Evolutionary conservation across 306 rosid genomes (phyloP), one percentile per base, ranked within the genome.

Genomic region (Inga oerstediana): DNA sequence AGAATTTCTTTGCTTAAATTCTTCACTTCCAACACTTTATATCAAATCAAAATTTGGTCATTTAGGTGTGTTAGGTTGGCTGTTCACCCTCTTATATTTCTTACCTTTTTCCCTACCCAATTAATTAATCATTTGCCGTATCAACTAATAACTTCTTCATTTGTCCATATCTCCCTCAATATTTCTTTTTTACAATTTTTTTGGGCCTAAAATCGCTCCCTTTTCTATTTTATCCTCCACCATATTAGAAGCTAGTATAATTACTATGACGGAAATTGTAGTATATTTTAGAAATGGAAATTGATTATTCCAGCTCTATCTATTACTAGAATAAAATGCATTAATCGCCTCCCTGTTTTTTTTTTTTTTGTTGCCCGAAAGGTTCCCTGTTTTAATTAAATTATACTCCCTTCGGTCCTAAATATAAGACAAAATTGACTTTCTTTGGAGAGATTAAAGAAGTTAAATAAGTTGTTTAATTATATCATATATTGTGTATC

Each of bases 1-100:
- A 24, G 41, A 65, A 14, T 45, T 58, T 8, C 12, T 20, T 54
- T 72, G n/a, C 76, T 81, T 76, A 41, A n/a, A 59, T 37, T 79
- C 37, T 17, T 41, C n/a, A n/a, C 34, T 56, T 56, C 32, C 51
- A 17, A 22, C 58, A n/a, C 76, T 81, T 72, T 32, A 46, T 80
- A 41, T 79, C 79, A 65, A 77, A 64, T 79, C 67, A 44, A 65
- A 86, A 86, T 85, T 80, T 77, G 89, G 87, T 84, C 45, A 87
- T 86, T 72, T 82, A 79, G 89, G 86, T 88, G 84, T 67, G 87
- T 89, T 88, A 83, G 82, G 93, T 87, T 83, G 89, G 80, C 80
- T 81, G 86, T 84, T 84, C 81, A 84, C 84, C 62, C 86, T 66
- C 86, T 71, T 72, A 71, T 82, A 2, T 10, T 45, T 78, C 77